Conservation (phyloP, 2,329 filamentous ascomycete genomes). For the Metarhizium rileyi region DNA sequence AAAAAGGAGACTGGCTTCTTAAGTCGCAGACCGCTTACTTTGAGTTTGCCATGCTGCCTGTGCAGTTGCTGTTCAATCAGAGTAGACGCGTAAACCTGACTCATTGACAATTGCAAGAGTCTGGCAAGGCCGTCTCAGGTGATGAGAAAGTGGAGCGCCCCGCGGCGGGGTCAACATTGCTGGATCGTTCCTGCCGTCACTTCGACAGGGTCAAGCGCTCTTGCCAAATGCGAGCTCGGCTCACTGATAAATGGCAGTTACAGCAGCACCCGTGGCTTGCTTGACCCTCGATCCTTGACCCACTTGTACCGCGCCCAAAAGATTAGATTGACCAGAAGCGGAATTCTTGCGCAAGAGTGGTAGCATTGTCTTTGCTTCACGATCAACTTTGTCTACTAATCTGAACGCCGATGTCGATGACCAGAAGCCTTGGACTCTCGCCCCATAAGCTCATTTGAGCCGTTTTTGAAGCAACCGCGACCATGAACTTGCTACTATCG, state of each 20-base stretch:
- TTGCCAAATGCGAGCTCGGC: not conserved
- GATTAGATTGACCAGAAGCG: not conserved
- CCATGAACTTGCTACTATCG: conserved; percentile 51
- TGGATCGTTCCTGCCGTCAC: not conserved
- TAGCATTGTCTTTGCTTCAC: not conserved
- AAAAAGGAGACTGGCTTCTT: not conserved
- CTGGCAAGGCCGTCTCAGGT: not conserved
- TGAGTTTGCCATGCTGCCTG: conserved; percentile 42
- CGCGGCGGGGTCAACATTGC: conserved; percentile 2
- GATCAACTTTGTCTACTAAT: not conserved
- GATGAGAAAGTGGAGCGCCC: not conserved
- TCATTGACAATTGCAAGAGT: not conserved
- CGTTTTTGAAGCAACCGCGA: conserved; percentile 6
- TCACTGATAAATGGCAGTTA: not conserved
- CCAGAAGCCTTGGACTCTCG: not conserved
- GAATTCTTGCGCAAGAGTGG: not conserved
- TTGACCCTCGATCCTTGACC: too few species aligned
- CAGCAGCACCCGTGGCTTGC: too few species aligned
- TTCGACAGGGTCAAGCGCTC: not conserved
- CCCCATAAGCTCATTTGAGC: not conserved
- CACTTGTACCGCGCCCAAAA: not conserved
- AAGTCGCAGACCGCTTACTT: conserved; percentile 28
- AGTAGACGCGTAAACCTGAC: not conserved
- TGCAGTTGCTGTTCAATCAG: not conserved
- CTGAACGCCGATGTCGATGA: not conserved